A percentile compares a stretch with the other conserved stretches of the same genome.
These are phyloP conservation scores for Durusdinium trenchii DNA, from an alignment of 73 alveolate genomes.

Conservation along the genomic window DNA sequence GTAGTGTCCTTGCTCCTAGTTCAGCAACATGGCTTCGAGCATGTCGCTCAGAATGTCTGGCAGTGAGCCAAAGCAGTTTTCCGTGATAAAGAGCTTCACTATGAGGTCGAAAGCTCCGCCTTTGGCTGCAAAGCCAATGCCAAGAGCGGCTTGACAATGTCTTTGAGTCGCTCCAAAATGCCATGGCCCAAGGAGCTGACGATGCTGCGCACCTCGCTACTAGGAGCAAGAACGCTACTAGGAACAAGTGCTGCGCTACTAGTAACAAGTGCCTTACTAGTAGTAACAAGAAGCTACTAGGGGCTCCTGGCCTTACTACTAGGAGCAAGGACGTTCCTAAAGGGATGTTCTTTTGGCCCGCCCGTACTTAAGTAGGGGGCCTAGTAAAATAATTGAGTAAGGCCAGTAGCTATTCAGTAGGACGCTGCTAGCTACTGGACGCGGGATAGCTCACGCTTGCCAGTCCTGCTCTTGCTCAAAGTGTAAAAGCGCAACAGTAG, in stretches of 20 bases:
- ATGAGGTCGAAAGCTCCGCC: too few relatives aligned
- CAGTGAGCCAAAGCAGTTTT: too few relatives aligned
- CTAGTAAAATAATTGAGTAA: neutral
- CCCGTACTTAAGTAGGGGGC: neutral
- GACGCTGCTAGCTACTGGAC: too few relatives aligned
- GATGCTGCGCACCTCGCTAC: slow-evolving; percentile 25
- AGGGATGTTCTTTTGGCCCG: neutral
- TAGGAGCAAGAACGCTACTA: neutral
- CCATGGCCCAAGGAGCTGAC: slow-evolving; percentile 50
- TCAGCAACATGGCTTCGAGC: neutral
- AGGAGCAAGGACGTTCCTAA: neutral
- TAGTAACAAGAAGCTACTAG: too few relatives aligned
- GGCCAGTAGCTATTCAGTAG: too few relatives aligned
- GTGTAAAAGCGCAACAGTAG: too few relatives aligned
- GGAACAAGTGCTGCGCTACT: neutral
- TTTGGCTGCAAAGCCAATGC: slow-evolving; percentile 13
- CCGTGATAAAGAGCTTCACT: too few relatives aligned
- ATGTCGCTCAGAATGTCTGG: neutral
- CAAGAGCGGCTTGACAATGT: slow-evolving; percentile 24
- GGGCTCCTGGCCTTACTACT: neutral
- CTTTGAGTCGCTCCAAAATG: slow-evolving; percentile 31
- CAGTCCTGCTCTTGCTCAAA: too few relatives aligned
- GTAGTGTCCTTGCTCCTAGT: neutral
- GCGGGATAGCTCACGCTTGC: too few relatives aligned
- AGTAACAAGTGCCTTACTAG: neutral